Percentiles rank a stretch among this genome's conserved stretches.
These are phyloP conservation scores for Acacia concinna DNA, from an alignment of 331 rosid genomes.

Conservation along the genomic window DNA sequence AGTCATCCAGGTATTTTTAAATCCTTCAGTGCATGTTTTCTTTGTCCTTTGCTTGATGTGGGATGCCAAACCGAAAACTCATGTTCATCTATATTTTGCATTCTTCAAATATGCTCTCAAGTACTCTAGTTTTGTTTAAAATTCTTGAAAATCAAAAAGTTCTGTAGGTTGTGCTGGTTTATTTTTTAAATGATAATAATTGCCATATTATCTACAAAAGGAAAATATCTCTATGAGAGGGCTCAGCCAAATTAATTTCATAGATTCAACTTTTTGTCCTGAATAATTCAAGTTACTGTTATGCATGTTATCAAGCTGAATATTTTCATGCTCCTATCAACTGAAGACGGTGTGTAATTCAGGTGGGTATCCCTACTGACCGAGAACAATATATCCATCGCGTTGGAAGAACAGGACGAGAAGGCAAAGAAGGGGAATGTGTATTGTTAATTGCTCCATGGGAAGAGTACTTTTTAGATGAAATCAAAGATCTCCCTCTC, in stretches of 20 bases:
- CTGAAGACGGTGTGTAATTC: constrained; percentile 7
- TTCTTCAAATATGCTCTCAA: neutral
- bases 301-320: neutral
- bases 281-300: constrained; percentile 10
- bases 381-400: constrained; percentile 92
- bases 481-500: constrained; percentile 79
- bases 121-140: neutral
- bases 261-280: neutral
- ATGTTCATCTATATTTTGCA: neutral
- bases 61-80: neutral
- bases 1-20: constrained; percentile 72
- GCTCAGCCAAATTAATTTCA: neutral
- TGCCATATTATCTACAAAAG: neutral
- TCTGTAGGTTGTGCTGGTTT: neutral
- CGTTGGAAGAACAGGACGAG: constrained; percentile 92
- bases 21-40: constrained; percentile 13
- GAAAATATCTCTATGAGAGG: neutral
- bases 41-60: neutral
- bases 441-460: constrained; percentile 86
- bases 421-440: constrained; percentile 88
- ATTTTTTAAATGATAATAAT: neutral
- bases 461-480: constrained; percentile 83
- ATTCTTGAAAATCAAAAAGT: constrained; percentile 14
- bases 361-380: constrained; percentile 87
- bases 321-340: constrained; percentile 16